Conservation (phyloP, 1,139 yeast genomes). For the Debaryomyces sp. region DNA sequence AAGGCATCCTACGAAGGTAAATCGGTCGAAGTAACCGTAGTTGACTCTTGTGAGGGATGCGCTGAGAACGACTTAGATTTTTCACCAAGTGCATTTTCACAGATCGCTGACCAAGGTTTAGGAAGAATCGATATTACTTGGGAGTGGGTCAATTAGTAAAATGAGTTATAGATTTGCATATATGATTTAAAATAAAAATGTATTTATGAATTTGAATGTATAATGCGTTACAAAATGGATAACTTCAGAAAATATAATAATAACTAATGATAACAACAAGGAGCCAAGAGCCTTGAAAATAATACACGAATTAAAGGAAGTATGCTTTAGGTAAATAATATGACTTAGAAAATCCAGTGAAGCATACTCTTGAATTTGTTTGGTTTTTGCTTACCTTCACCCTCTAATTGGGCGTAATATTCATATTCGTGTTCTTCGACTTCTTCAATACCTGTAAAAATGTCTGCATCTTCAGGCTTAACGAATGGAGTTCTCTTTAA, state of each 20-base stretch:
- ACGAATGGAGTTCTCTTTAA: constrained; percentile 32
- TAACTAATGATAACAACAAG: background rate
- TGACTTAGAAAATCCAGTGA: constrained; percentile 13
- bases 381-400: constrained; percentile 8
- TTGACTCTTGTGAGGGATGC: constrained; percentile 48
- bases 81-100: constrained; percentile 45
- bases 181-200: background rate
- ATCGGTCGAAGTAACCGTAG: constrained; percentile 46
- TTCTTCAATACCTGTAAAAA: constrained; percentile 39
- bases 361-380: constrained; percentile 9
- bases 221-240: background rate
- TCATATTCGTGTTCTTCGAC: constrained; percentile 48
- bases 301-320: background rate
- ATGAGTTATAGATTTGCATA: background rate
- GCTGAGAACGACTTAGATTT: constrained; percentile 42
- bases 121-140: constrained; percentile 49
- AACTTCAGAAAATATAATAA: background rate
- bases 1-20: constrained; percentile 42
- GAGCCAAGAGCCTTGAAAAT: background rate
- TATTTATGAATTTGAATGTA: background rate
- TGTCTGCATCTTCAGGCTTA: constrained; percentile 33
- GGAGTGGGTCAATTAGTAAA: constrained; percentile 28
- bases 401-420: constrained; percentile 32
- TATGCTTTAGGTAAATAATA: background rate
- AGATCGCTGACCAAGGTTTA: constrained; percentile 39